Evolutionary conservation across 1,284 basidiomycete genomes (phyloP).

Genomic region (Irpex lacteus): DNA sequence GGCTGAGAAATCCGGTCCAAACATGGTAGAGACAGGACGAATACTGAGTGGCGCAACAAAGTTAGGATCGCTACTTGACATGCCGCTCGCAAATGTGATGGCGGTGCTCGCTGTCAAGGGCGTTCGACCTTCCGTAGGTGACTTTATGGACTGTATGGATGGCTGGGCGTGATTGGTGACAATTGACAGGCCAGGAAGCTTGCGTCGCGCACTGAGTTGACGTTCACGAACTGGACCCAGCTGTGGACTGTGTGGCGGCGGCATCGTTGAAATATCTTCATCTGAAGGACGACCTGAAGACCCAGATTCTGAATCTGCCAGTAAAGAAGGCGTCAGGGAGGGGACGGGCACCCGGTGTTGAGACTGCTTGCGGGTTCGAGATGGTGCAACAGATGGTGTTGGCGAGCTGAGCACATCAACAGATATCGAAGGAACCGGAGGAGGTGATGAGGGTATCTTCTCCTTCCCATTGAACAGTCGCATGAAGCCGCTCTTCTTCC

Average conservation of each 20-base stretch:
- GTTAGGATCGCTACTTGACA: constrained; percentile 30
- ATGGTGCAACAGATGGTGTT: constrained; percentile 11
- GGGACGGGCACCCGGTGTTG: constrained; percentile 45
- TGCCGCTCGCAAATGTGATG: constrained; percentile 14
- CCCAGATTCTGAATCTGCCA: constrained; percentile 15
- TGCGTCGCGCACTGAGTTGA: constrained; percentile 26
- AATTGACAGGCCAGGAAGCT: constrained; percentile 29
- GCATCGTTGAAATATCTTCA: constrained; percentile 17
- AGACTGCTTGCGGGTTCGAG: constrained; percentile 19
- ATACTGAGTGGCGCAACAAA: constrained; percentile 62
- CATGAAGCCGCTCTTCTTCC: constrained; percentile 78
- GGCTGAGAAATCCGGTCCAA: constrained; percentile 68
- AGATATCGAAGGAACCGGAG: constrained; percentile 52
- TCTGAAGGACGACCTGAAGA: constrained; percentile 18
- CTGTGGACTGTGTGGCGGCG: background rate
- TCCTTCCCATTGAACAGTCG: constrained; percentile 64
- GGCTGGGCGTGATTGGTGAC: constrained; percentile 17
- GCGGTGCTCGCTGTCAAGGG: background rate
- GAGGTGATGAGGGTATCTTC: constrained; percentile 34
- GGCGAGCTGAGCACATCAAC: constrained; percentile 27
- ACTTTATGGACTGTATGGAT: background rate
- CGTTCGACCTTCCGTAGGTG: background rate
- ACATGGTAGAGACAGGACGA: constrained; percentile 73
- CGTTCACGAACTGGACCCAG: constrained; percentile 14
- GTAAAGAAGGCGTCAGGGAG: constrained; percentile 24